Conservation (phyloP, 148 eudicot genomes). For the Rhododendron mucronatum region DNA sequence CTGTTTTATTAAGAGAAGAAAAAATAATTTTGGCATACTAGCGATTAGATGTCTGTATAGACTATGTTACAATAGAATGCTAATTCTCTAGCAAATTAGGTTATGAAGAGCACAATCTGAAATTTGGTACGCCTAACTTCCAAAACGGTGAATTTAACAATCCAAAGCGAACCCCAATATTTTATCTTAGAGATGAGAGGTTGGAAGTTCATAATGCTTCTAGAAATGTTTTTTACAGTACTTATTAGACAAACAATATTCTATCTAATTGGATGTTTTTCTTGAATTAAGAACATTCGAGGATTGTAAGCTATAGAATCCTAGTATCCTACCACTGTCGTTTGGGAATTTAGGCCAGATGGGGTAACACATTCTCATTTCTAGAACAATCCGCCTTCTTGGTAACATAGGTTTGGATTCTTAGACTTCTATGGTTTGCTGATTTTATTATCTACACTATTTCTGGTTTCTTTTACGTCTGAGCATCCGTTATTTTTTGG, state of each 20-base stretch:
- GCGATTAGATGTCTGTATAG: background rate
- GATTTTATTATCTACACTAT: background rate
- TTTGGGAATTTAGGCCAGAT: background rate
- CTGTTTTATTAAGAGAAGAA: background rate
- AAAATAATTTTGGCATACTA: background rate
- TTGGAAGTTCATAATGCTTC: background rate
- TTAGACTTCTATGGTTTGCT: background rate
- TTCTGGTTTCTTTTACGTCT: background rate
- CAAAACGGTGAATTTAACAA: background rate
- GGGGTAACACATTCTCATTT: background rate
- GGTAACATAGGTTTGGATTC: background rate
- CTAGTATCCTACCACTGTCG: background rate
- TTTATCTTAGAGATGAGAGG: background rate
- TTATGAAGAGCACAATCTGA: background rate
- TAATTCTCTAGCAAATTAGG: background rate
- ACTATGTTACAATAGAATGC: background rate
- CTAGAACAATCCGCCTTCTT: background rate
- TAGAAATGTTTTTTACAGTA: background rate
- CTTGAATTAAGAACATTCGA: background rate
- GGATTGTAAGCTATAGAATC: background rate
- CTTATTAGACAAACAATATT: background rate
- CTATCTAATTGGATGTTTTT: background rate
- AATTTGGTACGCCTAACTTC: background rate
- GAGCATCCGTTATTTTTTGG: background rate
- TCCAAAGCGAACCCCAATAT: background rate